Evolutionary conservation across 495 filamentous ascomycete species (phyloP).

Genomic region (Friedmanniomyces endolithicus): DNA sequence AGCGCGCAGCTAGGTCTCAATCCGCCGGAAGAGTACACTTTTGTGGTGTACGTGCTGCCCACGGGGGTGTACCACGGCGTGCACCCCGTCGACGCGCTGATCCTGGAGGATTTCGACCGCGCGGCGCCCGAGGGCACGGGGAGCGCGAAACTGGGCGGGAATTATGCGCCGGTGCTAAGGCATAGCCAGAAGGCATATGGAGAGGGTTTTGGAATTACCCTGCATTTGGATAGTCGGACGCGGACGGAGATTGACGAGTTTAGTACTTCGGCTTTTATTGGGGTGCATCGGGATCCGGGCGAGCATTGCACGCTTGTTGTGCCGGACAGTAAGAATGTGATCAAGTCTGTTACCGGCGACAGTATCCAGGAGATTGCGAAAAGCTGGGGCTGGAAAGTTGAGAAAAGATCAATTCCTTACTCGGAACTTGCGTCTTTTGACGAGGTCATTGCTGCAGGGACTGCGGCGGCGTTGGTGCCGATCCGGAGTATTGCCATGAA

Average conservation of each 20-base stretch:
- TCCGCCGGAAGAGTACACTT: conserved; percentile 29
- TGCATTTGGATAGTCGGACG: conserved; percentile 38
- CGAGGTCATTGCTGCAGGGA: conserved; percentile 86
- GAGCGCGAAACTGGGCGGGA: conserved; percentile 44
- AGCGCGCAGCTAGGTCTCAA: conserved; percentile 28
- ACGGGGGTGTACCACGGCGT: conserved; percentile 31
- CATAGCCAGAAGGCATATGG: conserved; percentile 31
- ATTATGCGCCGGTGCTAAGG: conserved; percentile 45
- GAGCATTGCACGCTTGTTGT: conserved; percentile 22
- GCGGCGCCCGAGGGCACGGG: conserved; percentile 44
- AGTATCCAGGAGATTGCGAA: conserved; percentile 23
- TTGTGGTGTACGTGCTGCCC: conserved; percentile 35
- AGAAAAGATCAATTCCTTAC: conserved; percentile 48
- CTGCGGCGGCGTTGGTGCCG: conserved; percentile 81
- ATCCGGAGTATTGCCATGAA: conserved; percentile 74
- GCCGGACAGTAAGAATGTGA: conserved; percentile 31
- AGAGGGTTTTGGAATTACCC: conserved; percentile 36
- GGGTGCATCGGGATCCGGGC: conserved; percentile 25
- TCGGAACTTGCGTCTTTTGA: conserved; percentile 63
- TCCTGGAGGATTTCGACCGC: conserved; percentile 47
- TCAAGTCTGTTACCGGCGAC: conserved; percentile 26
- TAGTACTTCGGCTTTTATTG: conserved; percentile 37
- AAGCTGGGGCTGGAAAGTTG: conserved; percentile 26
- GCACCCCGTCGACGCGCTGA: conserved; percentile 30
- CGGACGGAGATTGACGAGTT: conserved; percentile 38